Percentiles rank a stretch among this genome's conserved stretches.
phyloP scores from a whole-genome alignment of 495 filamentous ascomycete genomes.

The Tuber microsphaerosporum region DNA sequence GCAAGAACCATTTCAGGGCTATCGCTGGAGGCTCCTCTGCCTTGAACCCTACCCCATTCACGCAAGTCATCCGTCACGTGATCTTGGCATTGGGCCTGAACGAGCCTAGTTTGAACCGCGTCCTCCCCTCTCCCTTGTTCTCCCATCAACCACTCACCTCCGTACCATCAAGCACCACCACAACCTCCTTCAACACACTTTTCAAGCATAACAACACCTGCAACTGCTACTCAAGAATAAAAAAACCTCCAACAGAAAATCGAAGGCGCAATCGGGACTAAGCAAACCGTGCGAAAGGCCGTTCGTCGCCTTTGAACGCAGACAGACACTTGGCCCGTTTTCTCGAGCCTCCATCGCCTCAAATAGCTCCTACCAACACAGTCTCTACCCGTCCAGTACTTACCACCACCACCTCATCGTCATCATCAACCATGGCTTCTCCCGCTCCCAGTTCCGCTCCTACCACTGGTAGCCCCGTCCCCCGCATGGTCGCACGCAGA shows the following conservation, averaged over 20 bases:
- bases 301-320: neutral
- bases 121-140: conserved; percentile 6
- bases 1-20: neutral
- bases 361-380: neutral
- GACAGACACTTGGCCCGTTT: neutral
- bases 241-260: neutral
- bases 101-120: neutral
- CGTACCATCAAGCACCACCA: neutral
- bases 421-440: conserved; percentile 1
- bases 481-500: conserved; percentile 25
- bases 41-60: neutral
- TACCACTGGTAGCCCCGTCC: conserved; percentile 11
- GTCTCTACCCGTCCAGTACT: neutral
- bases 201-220: neutral
- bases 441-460: conserved; percentile 8
- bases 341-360: neutral
- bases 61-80: conserved; percentile 2
- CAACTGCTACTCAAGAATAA: neutral
- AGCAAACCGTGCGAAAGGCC: neutral
- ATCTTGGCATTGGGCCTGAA: neutral
- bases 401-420: neutral
- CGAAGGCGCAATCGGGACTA: neutral
- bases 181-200: neutral
- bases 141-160: neutral
- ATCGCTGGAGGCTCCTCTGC: neutral